Conservation (phyloP, 1,284 basidiomycete species). For the Naganishia liquefaciens region DNA sequence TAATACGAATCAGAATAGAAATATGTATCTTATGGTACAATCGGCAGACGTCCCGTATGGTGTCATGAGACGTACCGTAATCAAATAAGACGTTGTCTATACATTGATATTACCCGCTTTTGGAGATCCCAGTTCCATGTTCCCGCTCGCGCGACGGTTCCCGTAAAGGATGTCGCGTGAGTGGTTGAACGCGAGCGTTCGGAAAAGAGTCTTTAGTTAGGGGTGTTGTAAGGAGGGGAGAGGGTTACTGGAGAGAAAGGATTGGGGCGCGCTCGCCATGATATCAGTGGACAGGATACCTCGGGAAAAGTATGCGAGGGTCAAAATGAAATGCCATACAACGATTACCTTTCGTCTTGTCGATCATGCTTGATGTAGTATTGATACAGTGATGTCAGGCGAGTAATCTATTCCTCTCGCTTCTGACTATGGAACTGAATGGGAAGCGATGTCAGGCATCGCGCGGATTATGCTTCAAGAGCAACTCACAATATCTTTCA, state of each 20-base stretch:
- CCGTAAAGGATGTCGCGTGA: conserved; percentile 1
- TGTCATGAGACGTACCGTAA: conserved; percentile 29
- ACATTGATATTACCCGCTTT: conserved; percentile 29
- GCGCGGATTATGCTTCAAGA: background rate
- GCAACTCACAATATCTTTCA: conserved; percentile 76
- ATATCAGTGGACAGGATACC: background rate
- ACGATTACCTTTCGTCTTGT: conserved; percentile 9
- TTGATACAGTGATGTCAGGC: conserved; percentile 23
- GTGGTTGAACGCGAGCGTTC: conserved; percentile 17
- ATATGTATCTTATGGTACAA: conserved; percentile 33
- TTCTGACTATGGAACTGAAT: conserved; percentile 51
- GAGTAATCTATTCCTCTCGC: conserved; percentile 34
- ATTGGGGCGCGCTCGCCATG: background rate
- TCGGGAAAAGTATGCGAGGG: background rate
- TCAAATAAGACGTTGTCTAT: conserved; percentile 32
- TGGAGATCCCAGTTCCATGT: conserved; percentile 22
- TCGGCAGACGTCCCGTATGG: conserved; percentile 28
- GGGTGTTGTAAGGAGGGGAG: background rate
- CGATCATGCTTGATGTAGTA: conserved; percentile 17
- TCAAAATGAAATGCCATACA: conserved; percentile 20
- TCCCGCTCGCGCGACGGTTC: conserved; percentile 2
- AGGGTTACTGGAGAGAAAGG: background rate
- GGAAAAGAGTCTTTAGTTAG: conserved; percentile 21
- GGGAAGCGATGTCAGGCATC: background rate
- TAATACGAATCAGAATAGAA: background rate